Base-by-base conservation (phyloP, 2,329 filamentous ascomycete species). In the Apiospora phragmitis region DNA sequence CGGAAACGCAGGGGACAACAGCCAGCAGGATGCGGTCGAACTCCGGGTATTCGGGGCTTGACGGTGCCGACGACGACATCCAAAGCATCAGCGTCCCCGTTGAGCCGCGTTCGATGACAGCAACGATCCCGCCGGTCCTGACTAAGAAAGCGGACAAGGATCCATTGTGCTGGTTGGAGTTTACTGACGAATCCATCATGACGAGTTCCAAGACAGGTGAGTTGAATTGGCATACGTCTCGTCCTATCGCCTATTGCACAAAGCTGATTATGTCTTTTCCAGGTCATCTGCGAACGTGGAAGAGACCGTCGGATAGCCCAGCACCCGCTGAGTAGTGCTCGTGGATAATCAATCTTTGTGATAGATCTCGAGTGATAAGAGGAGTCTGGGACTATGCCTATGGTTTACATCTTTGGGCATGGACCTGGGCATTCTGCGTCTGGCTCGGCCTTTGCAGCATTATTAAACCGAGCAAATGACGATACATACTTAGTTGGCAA, bases 101-200 rank as follows among this genome's bases (percentile, higher is more conserved):
- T 35, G 94, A 97, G 81, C 90, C 94, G n/a, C 89, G 94, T 75
- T 89, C 93, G 41, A 90, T 90, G 76, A 97, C 94, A 65, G 93
- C 95, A 29, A 92, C 95, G 82, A 83, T 98, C 69, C 95, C 95
- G 68, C 95, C 96, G 65, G 94, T 99, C 35, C 91, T 97, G 88
- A 94, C 92, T 66, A 98, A 97, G 81, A 85, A 88, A 16, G 90
- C 97, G 45, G 94, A 97, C 80, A 90, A 91, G 72, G 94, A 98
- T 81, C 94, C 95, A 69, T 85, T 97, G 65, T 93, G 90, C 80
- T 97, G 95, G 92, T 83, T 99, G 49, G 93, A 91, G n/a, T 99
- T 99, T 77, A 95, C 95, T 69, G 92, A 98, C 79, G 92, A 97
- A 76, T 92, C 92, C 73, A 97, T 99, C 75, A 91, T 98, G 78